Conservation (phyloP, 2,329 filamentous ascomycete genomes). For the Aspergillus glaucus region DNA sequence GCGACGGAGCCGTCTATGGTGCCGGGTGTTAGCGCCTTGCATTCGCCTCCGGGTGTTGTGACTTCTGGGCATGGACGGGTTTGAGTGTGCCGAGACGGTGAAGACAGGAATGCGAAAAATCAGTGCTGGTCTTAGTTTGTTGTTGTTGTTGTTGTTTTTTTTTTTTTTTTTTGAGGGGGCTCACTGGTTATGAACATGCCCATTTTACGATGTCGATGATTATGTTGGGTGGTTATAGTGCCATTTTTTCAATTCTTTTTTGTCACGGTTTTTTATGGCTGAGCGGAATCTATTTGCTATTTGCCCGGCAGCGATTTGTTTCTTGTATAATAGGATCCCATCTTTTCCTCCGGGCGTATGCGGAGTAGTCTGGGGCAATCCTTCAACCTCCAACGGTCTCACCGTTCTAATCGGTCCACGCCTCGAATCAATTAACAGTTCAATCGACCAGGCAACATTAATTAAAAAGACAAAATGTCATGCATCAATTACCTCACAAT, state of each 20-base stretch:
- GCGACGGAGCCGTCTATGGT: constrained; percentile 10
- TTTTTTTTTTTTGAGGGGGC: background rate
- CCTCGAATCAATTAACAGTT: too few species aligned
- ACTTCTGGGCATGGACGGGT: background rate
- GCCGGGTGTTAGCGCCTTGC: constrained; percentile 3
- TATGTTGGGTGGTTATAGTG: background rate
- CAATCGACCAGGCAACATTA: too few species aligned
- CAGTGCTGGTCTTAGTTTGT: constrained; percentile 1
- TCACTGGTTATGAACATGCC: background rate
- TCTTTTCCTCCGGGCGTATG: too few species aligned
- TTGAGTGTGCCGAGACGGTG: background rate
- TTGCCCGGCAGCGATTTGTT: too few species aligned
- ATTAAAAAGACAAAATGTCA: too few species aligned
- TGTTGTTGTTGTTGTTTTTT: background rate
- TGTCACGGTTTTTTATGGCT: too few species aligned
- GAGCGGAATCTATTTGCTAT: too few species aligned
- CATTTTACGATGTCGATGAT: background rate
- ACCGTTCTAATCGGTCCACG: too few species aligned
- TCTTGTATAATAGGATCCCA: too few species aligned
- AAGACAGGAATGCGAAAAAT: background rate
- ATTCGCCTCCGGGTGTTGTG: constrained; percentile 7
- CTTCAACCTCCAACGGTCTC: too few species aligned
- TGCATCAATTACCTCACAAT: too few species aligned
- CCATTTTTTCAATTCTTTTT: background rate
- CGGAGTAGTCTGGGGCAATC: too few species aligned